These are phyloP conservation scores for Cladophialophora exuberans DNA, from an alignment of 2,329 filamentous ascomycete species.

Conservation along the genomic window DNA sequence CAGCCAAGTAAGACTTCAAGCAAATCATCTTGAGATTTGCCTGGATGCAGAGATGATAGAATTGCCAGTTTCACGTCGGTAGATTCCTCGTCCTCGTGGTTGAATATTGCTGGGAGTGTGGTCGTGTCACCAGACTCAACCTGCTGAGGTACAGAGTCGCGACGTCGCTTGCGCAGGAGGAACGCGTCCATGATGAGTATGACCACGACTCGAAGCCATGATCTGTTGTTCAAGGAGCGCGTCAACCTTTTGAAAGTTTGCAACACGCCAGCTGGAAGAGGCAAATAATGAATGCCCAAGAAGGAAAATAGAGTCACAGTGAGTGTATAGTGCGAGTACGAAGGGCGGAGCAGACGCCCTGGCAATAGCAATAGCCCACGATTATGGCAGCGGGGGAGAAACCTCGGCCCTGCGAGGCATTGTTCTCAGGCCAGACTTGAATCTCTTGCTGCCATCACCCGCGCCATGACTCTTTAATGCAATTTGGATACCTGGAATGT, in stretches of 20 bases:
- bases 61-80: conserved; percentile 90
- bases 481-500: too few species aligned
- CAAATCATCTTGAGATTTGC: conserved; percentile 65
- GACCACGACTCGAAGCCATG: conserved; percentile 33
- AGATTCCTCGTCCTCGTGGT: conserved; percentile 66
- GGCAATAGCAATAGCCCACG: neutral
- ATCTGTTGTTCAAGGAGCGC: neutral
- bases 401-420: too few species aligned
- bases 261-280: neutral
- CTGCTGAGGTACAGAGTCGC: conserved; percentile 27
- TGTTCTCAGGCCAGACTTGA: neutral
- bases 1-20: conserved; percentile 79
- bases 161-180: conserved; percentile 42
- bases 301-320: neutral
- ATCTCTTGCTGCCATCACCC: neutral
- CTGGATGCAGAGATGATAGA: conserved; percentile 74
- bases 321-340: neutral
- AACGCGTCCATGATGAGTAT: conserved; percentile 45
- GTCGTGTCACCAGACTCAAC: conserved; percentile 1
- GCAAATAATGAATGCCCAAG: neutral
- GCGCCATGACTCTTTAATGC: too few species aligned
- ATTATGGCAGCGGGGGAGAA: neutral
- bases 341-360: neutral
- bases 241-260: neutral
- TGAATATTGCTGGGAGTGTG: neutral